phyloP scores from a whole-genome alignment of 352 stramenopile species.

The Phytophthora tubulina region DNA sequence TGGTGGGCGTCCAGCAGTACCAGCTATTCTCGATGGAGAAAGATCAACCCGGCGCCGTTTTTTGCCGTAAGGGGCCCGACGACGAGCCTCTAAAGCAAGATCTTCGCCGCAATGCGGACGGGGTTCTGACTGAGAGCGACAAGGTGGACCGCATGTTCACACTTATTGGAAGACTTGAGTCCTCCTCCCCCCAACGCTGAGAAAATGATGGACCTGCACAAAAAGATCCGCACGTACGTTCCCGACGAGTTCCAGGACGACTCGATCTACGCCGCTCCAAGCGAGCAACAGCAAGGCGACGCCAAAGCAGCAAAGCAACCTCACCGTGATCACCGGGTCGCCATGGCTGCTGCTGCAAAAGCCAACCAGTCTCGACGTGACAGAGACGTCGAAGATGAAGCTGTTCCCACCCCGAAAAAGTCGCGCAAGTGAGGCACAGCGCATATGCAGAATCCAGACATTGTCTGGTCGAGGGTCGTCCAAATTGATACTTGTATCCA shows the following conservation, averaged over 20 bases:
- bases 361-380: too few species aligned
- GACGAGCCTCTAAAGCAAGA: background rate
- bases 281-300: background rate
- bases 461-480: background rate
- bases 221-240: too few species aligned
- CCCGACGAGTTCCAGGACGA: too few species aligned
- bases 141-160: too few species aligned
- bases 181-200: too few species aligned
- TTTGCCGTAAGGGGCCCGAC: background rate
- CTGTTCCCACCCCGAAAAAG: too few species aligned
- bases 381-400: too few species aligned
- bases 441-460: background rate
- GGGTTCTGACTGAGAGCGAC: background rate
- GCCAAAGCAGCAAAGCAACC: background rate
- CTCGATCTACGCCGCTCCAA: background rate
- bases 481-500: background rate
- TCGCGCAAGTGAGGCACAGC: background rate
- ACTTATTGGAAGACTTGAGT: too few species aligned
- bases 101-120: background rate
- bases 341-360: slow-evolving; percentile 6
- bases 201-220: too few species aligned
- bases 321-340: background rate
- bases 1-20: background rate
- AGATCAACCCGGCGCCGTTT: background rate
- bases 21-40: background rate